These are phyloP conservation scores for Exophiala sp. DNA, from an alignment of 2,329 filamentous ascomycete genomes.

Conservation along the genomic window DNA sequence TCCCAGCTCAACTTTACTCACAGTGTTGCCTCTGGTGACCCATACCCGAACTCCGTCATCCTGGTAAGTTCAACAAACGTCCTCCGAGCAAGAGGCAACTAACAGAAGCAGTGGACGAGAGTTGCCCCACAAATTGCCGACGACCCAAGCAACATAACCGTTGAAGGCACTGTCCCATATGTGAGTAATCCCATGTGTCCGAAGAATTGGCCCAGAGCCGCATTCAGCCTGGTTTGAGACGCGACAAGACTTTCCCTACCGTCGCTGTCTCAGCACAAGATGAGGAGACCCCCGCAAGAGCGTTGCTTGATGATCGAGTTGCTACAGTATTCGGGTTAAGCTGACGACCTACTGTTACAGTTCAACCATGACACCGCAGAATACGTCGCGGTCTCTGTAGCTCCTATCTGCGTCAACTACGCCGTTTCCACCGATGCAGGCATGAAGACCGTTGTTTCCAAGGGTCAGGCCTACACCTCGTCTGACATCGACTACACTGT, in stretches of 20 bases:
- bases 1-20: slow-evolving; percentile 61
- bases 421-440: slow-evolving; percentile 52
- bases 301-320: no score
- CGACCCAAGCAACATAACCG: slow-evolving; percentile 52
- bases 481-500: slow-evolving; percentile 74
- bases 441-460: slow-evolving; percentile 49
- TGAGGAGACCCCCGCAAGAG: no score
- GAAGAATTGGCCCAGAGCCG: no score
- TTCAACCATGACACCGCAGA: slow-evolving; percentile 48
- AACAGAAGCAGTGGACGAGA: slow-evolving; percentile 36
- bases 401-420: slow-evolving; percentile 67
- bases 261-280: no score
- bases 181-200: no score
- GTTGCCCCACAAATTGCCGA: slow-evolving; percentile 40
- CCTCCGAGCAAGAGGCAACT: no score
- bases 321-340: no score
- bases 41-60: slow-evolving; percentile 43
- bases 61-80: slow-evolving; percentile 19
- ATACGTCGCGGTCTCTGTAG: slow-evolving; percentile 53
- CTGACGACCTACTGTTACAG: no score
- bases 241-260: slow-evolving; percentile 43
- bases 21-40: slow-evolving; percentile 53
- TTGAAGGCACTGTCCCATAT: slow-evolving; percentile 32
- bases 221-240: slow-evolving; percentile 47
- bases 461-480: slow-evolving; percentile 63